Evolutionary conservation across 2,329 filamentous ascomycete species (phyloP).

Genomic region (Verticillium nonalfalfae): DNA sequence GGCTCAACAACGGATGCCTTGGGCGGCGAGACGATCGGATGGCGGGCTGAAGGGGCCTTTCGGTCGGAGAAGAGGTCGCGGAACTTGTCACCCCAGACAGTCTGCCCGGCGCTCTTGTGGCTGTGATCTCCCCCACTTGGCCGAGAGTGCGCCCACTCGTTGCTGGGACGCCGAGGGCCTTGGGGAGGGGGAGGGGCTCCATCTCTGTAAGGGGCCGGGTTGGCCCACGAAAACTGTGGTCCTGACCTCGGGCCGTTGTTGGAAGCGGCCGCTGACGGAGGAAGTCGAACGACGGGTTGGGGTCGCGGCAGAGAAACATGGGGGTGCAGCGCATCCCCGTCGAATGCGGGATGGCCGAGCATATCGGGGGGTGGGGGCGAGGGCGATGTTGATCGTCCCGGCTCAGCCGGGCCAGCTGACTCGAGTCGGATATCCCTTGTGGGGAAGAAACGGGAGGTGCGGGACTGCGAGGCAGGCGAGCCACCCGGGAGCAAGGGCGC

Average conservation of each 20-base stretch:
- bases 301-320: constrained; percentile 64
- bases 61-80: constrained; percentile 69
- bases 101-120: background rate
- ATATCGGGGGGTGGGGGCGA: constrained; percentile 68
- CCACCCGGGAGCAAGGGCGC: background rate
- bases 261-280: constrained; percentile 45
- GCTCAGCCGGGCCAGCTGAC: constrained; percentile 24
- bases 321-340: constrained; percentile 58
- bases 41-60: constrained; percentile 36
- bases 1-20: constrained; percentile 59
- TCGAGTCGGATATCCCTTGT: constrained; percentile 41
- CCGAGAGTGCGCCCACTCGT: background rate
- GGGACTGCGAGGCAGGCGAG: constrained; percentile 32
- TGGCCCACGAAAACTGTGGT: constrained; percentile 26
- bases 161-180: background rate
- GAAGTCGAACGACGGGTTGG: constrained; percentile 74
- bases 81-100: constrained; percentile 30
- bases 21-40: constrained; percentile 30
- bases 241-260: constrained; percentile 23
- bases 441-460: constrained; percentile 58
- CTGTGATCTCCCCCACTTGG: background rate
- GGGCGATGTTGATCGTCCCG: constrained; percentile 47
- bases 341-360: constrained; percentile 65
- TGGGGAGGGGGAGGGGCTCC: constrained; percentile 12
- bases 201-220: constrained; percentile 24